These are phyloP conservation scores for Stellera chamaejasme DNA, from an alignment of 345 rosid species.

Conservation along the genomic window DNA sequence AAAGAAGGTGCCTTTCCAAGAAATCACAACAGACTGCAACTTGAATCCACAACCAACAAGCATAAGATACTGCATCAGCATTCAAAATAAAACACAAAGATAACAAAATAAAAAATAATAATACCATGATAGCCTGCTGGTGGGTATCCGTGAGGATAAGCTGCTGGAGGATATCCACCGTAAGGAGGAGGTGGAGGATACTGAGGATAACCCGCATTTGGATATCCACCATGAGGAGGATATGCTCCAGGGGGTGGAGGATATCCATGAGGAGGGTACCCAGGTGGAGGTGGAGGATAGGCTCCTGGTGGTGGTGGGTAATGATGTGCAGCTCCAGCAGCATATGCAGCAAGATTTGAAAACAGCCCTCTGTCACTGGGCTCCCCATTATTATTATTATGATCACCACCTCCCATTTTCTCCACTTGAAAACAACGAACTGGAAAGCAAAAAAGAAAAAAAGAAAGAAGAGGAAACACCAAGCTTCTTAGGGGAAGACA, in stretches of 20 bases:
- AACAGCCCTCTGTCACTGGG: conserved; percentile 54
- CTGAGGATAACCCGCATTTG: conserved; percentile 4
- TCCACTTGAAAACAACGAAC: conserved; percentile 13
- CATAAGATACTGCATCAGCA: not conserved
- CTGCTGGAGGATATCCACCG: conserved; percentile 50
- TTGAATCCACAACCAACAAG: not conserved
- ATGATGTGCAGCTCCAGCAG: conserved; percentile 36
- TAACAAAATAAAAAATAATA: conserved; percentile 6
- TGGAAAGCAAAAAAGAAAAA: not conserved
- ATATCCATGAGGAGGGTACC: conserved; percentile 34
- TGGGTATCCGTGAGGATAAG: conserved; percentile 51
- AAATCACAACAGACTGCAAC: too few species aligned
- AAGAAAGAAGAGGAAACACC: too few species aligned
- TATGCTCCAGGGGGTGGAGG: conserved; percentile 25
- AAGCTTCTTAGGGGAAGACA: too few species aligned
- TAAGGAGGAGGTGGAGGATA: conserved; percentile 23
- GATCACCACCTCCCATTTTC: conserved; percentile 36
- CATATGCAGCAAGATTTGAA: conserved; percentile 57
- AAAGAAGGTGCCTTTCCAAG: too few species aligned
- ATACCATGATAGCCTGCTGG: conserved; percentile 50
- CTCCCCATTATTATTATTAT: conserved; percentile 29
- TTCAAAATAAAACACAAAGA: not conserved
- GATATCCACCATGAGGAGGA: conserved; percentile 24
- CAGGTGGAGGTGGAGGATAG: conserved; percentile 25
- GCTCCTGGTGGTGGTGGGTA: conserved; percentile 29